phyloP scores from a whole-genome alignment of 169 alveolate genomes.

The Plasmodium inui region DNA sequence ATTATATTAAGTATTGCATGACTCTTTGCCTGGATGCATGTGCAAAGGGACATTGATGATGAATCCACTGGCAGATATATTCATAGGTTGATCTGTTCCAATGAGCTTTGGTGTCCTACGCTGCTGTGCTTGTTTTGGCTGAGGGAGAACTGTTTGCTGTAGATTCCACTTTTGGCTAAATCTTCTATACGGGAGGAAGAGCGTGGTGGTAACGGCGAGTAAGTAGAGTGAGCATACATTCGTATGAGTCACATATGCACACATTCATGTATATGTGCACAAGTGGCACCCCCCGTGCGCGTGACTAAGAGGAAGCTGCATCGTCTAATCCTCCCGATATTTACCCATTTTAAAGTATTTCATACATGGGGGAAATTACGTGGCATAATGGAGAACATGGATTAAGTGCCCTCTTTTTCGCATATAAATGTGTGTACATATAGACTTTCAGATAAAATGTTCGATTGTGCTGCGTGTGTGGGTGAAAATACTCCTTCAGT shows the following conservation, averaged over 20 bases:
- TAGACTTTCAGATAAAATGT: not conserved
- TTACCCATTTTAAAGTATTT: slow-evolving; percentile 48
- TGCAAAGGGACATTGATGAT: not conserved
- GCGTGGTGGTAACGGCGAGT: not conserved
- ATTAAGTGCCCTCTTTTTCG: not conserved
- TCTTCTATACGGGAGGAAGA: slow-evolving; percentile 19
- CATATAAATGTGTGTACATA: not conserved
- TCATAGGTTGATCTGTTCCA: not conserved
- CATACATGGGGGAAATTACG: slow-evolving; percentile 6
- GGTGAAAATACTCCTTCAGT: not conserved
- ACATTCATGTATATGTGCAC: not conserved
- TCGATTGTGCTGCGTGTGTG: not conserved
- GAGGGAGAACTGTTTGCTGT: slow-evolving; percentile 61
- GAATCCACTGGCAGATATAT: not conserved
- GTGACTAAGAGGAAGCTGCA: not conserved
- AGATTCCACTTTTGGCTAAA: slow-evolving; percentile 36
- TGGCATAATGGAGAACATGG: not conserved
- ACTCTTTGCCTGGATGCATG: not conserved
- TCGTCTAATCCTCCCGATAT: not conserved
- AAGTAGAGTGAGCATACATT: not conserved
- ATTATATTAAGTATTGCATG: not conserved
- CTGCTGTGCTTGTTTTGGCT: slow-evolving; percentile 66
- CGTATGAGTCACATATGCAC: not conserved
- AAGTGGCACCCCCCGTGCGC: not conserved
- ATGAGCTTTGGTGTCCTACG: slow-evolving; percentile 6